Conservation (phyloP, 2,329 filamentous ascomycete genomes). For the Epichloe typhina region DNA sequence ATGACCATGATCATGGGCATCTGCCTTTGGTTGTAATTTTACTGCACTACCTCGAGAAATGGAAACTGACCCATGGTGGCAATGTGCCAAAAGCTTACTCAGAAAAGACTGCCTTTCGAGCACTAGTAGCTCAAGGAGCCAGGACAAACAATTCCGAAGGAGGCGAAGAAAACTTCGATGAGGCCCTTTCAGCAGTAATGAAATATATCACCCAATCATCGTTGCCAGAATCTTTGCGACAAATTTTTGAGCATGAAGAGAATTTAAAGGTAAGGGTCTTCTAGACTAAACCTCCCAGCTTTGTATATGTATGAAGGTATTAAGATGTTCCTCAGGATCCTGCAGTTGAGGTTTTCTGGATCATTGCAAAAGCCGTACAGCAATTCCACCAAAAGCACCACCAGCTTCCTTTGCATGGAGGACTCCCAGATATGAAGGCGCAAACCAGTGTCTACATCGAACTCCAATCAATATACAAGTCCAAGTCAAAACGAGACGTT, state of each 20-base stretch:
- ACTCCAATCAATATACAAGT: constrained; percentile 86
- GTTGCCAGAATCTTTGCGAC: constrained; percentile 54
- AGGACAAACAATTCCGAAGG: constrained; percentile 67
- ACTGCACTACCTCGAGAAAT: constrained; percentile 67
- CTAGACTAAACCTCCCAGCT: background rate
- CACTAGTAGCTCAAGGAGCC: constrained; percentile 51
- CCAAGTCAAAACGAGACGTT: constrained; percentile 67
- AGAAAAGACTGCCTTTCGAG: constrained; percentile 75
- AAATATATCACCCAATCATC: constrained; percentile 65
- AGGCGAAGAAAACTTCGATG: constrained; percentile 93
- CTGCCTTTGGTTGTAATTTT: constrained; percentile 77
- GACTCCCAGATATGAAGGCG: constrained; percentile 95
- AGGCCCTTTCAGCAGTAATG: constrained; percentile 75
- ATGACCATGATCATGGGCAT: constrained; percentile 77
- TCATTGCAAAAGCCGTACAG: constrained; percentile 69
- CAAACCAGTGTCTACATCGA: constrained; percentile 79
- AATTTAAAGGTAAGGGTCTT: constrained; percentile 35
- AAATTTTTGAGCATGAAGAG: constrained; percentile 61
- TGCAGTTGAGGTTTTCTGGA: constrained; percentile 57
- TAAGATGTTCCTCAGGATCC: background rate
- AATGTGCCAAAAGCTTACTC: constrained; percentile 60
- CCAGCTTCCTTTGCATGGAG: constrained; percentile 70
- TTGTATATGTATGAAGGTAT: background rate
- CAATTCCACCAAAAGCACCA: constrained; percentile 61
- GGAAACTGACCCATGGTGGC: constrained; percentile 61